Percentiles rank a stretch among this genome's conserved stretches.
Conservation (phyloP, 805 yeast genomes). For the Wickerhamomyces bisporus region DNA sequence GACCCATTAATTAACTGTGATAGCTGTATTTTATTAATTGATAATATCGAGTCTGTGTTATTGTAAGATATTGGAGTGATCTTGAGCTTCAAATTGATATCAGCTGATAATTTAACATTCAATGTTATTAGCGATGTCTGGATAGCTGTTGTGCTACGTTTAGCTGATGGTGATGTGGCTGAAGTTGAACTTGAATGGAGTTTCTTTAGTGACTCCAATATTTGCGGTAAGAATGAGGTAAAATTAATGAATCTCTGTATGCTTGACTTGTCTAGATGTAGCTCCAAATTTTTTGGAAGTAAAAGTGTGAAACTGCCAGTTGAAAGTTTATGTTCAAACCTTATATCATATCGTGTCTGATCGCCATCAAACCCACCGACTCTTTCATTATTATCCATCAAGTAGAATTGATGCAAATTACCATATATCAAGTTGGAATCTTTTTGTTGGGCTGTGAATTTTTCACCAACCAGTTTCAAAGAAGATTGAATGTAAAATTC, state of each 20-base stretch:
- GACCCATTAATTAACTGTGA: conserved; percentile 15
- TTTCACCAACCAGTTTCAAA: conserved; percentile 23
- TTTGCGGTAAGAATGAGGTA: conserved; percentile 22
- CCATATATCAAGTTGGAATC: conserved; percentile 42
- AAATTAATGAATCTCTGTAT: conserved; percentile 27
- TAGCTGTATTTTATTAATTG: conserved; percentile 29
- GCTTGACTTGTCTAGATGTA: conserved; percentile 11
- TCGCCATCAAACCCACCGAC: conserved; percentile 26
- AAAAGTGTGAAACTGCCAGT: conserved; percentile 35
- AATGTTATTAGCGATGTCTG: conserved; percentile 19
- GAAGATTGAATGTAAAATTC: conserved; percentile 33
- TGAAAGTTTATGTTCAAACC: conserved; percentile 42
- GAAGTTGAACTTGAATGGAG: conserved; percentile 4
- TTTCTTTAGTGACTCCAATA: conserved; percentile 18
- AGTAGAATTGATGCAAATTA: conserved; percentile 32
- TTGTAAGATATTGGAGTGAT: conserved; percentile 42
- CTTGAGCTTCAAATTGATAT: conserved; percentile 19
- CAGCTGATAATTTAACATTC: conserved; percentile 5
- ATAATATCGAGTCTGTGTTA: conserved; percentile 28
- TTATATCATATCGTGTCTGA: conserved; percentile 39
- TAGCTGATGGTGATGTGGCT: background rate
- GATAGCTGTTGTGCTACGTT: conserved; percentile 4
- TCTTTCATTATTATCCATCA: conserved; percentile 18
- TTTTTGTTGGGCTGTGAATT: conserved; percentile 39
- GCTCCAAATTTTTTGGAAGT: conserved; percentile 36